A percentile compares a stretch with the other conserved stretches of the same genome.
These are phyloP conservation scores for Mortierella antarctica DNA, from an alignment of 192 early-diverging fungal species.

Conservation along the genomic window DNA sequence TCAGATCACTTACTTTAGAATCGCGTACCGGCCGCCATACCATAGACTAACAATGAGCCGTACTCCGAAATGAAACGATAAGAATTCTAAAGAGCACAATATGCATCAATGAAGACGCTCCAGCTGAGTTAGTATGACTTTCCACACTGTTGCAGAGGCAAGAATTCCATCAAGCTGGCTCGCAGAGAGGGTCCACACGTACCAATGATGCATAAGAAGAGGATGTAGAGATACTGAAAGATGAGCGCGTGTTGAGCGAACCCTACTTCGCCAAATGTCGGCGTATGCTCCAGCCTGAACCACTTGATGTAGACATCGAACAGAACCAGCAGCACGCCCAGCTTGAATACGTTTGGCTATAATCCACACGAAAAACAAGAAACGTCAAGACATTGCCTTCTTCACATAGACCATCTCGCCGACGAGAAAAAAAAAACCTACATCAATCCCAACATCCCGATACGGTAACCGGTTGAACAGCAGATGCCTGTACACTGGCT, in stretches of 20 bases:
- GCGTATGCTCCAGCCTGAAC: conserved; percentile 85
- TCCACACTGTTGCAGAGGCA: not conserved
- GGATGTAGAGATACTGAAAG: conserved; percentile 82
- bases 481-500: conserved; percentile 88
- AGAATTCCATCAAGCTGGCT: not conserved
- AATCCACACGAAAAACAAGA: not conserved
- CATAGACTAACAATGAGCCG: conserved; percentile 60
- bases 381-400: not conserved
- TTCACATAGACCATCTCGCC: not conserved
- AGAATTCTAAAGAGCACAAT: conserved; percentile 57
- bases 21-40: conserved; percentile 55
- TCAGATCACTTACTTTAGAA: conserved; percentile 47
- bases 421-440: conserved; percentile 13
- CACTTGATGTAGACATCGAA: conserved; percentile 96
- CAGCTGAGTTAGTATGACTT: not conserved
- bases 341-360: conserved; percentile 75
- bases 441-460: conserved; percentile 56
- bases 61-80: conserved; percentile 68
- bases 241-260: conserved; percentile 73
- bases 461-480: conserved; percentile 83
- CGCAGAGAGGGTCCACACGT: not conserved
- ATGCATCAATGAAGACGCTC: too few relatives aligned
- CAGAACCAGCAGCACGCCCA: conserved; percentile 82
- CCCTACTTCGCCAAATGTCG: conserved; percentile 60
- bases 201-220: conserved; percentile 76